Base-by-base conservation (phyloP, 176 grass and related monocot genomes). In the Triticum monococcum region DNA sequence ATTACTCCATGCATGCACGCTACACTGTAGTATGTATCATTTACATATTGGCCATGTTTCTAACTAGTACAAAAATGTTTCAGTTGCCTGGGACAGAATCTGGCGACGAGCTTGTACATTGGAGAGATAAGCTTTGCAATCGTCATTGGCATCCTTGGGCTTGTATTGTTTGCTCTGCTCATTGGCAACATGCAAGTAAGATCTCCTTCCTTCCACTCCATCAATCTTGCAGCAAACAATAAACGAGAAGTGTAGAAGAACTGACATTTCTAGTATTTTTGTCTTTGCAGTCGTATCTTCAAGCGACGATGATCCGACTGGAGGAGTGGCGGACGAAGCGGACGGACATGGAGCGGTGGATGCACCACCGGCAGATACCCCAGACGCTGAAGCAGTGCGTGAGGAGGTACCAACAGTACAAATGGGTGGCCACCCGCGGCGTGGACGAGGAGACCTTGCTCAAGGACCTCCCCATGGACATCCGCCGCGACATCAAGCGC, bases 111-210 rank as follows among this genome's bases (percentile, higher is more conserved):
- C 82, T 74, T 83, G 30, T 92, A 13, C 80, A 87, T 99, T 14
- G 88, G 90, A 11, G 96, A 98, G 56, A 92, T 95, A 60, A 68
- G 68, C 73, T 99, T 99, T 23, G 92, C 97, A 0, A 96, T 94
- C 69, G 81, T 96, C 69, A 93, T 99, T 12, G 94, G 93, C 3
- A 31, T 99, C 85, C 85, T 99, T 40, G 97, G 94, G 17, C 72
- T 99, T 80, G 94, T 99, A 41, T 86, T 99, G 30, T 99, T 99
- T 13, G 94, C 90, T 35, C 88, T 96, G 92, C 90, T 99, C 25
- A 99, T 99, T 35, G 97, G 97, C 78, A 99, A 99, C 56, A 96
- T 99, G 97, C 97, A 98, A 69, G 95, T 98, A 93, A 95, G 85
- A 52, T 52, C 18, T 22, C 46, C 14, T 37, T 76, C 33, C 18